Conservation (phyloP, 495 filamentous ascomycete species). For the Neurospora discreta region DNA sequence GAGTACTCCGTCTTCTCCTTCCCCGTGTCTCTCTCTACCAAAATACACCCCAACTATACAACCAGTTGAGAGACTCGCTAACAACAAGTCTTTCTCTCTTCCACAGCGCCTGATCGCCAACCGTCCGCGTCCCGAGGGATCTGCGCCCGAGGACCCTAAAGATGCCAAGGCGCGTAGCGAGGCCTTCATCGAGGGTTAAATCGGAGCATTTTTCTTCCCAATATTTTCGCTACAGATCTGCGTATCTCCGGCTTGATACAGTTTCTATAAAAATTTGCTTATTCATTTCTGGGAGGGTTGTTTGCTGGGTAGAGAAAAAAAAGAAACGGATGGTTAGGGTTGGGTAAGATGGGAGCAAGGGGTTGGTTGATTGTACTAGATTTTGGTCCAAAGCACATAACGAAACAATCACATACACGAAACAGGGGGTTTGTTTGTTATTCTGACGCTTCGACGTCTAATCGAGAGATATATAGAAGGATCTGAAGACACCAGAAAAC, state of each 20-base stretch:
- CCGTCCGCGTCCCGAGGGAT: constrained; percentile 17
- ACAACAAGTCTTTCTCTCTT: not conserved
- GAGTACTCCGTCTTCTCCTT: constrained; percentile 20
- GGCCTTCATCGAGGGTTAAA: constrained; percentile 25
- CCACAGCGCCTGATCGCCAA: constrained; percentile 32
- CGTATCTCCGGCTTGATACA: not conserved
- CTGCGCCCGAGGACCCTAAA: constrained; percentile 18
- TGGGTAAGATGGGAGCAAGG: not conserved
- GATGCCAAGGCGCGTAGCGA: constrained; percentile 26
- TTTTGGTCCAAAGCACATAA: not conserved
- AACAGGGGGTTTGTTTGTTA: not conserved
- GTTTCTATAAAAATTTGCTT: too few species aligned
- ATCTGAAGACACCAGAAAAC: not conserved
- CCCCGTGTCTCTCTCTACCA: not conserved
- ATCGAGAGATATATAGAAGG: not conserved
- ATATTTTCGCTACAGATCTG: not conserved
- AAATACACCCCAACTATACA: not conserved
- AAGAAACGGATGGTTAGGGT: not conserved
- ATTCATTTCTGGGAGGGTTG: not conserved
- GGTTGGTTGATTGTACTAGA: not conserved
- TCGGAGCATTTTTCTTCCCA: not conserved
- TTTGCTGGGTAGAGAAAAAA: not conserved
- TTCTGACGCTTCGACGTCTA: not conserved
- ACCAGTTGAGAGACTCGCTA: not conserved
- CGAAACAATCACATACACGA: not conserved